phyloP scores from a whole-genome alignment of 2,329 filamentous ascomycete species.

The Fusarium veterinarium region DNA sequence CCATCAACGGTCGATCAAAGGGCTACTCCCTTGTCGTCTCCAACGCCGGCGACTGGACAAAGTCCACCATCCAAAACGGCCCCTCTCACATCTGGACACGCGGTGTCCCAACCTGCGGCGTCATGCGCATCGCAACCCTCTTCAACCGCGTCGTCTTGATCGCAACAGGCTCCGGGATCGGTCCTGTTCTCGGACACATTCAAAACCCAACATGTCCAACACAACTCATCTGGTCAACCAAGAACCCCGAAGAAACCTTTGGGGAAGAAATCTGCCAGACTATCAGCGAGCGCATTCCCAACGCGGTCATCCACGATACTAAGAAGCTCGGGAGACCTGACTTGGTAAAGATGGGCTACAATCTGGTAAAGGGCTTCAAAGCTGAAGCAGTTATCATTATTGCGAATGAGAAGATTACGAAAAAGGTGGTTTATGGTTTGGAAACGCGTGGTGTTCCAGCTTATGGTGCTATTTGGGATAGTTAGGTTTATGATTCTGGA shows the following conservation, averaged over 20 bases:
- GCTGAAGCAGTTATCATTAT: slow-evolving; percentile 80
- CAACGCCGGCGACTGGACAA: slow-evolving; percentile 81
- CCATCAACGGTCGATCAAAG: slow-evolving; percentile 34
- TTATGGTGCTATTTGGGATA: slow-evolving; percentile 80
- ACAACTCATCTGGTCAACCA: slow-evolving; percentile 77
- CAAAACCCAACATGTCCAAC: slow-evolving; percentile 60
- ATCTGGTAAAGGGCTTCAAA: slow-evolving; percentile 66
- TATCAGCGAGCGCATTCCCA: slow-evolving; percentile 67
- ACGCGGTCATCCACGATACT: slow-evolving; percentile 77
- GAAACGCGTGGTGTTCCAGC: slow-evolving; percentile 74
- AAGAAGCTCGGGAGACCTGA: slow-evolving; percentile 69
- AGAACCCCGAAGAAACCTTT: slow-evolving; percentile 71
- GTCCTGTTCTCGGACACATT: slow-evolving; percentile 72
- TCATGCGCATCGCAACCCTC: slow-evolving; percentile 73
- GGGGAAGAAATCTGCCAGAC: slow-evolving; percentile 66
- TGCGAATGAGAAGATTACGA: slow-evolving; percentile 75
- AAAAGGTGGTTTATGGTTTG: slow-evolving; percentile 74
- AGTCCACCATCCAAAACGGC: slow-evolving; percentile 69
- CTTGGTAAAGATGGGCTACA: slow-evolving; percentile 59
- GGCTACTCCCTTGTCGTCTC: slow-evolving; percentile 77
- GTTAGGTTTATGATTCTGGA: slow-evolving; percentile 36
- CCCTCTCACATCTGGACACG: slow-evolving; percentile 74
- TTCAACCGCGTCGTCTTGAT: slow-evolving; percentile 76
- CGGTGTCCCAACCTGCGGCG: slow-evolving; percentile 73
- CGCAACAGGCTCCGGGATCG: slow-evolving; percentile 79